Percentiles rank a stretch among this genome's conserved stretches.
These are phyloP conservation scores for Cryphonectria japonica DNA, from an alignment of 2,329 filamentous ascomycete species.

Conservation along the genomic window DNA sequence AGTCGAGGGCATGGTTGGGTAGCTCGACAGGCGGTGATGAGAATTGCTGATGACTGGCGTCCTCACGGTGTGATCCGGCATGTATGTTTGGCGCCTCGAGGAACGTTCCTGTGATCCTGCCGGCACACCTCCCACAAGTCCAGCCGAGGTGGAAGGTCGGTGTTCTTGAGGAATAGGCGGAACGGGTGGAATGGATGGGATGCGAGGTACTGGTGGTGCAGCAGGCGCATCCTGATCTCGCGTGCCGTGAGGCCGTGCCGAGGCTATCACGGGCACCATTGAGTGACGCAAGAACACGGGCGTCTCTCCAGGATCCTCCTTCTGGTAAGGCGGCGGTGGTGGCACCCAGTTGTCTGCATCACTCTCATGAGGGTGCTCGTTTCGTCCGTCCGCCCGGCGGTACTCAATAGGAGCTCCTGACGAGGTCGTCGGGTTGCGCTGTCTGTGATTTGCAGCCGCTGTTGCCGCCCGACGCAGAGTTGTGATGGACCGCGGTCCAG, in stretches of 20 bases:
- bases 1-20: slow-evolving; percentile 37
- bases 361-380: slow-evolving; percentile 80
- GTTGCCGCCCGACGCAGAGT: slow-evolving; percentile 75
- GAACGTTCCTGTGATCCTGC: slow-evolving; percentile 4
- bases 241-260: slow-evolving; percentile 12
- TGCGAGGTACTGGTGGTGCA: slow-evolving; percentile 34
- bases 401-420: slow-evolving; percentile 59
- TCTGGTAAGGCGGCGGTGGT: slow-evolving; percentile 79
- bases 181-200: slow-evolving; percentile 35
- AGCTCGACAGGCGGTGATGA: slow-evolving; percentile 43
- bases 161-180: slow-evolving; percentile 26
- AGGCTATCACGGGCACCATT: slow-evolving; percentile 42
- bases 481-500: slow-evolving; percentile 69
- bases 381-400: slow-evolving; percentile 69
- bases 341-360: slow-evolving; percentile 89
- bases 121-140: background rate
- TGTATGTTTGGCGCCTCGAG: slow-evolving; percentile 21
- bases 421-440: slow-evolving; percentile 63
- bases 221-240: slow-evolving; percentile 26
- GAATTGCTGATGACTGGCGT: slow-evolving; percentile 13
- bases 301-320: slow-evolving; percentile 62
- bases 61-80: slow-evolving; percentile 21
- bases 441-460: slow-evolving; percentile 74
- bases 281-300: slow-evolving; percentile 60
- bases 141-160: slow-evolving; percentile 4